A percentile compares a stretch with the other conserved stretches of the same genome.
Conservation (phyloP, 306 rosid species). For the Trifolium repens region DNA sequence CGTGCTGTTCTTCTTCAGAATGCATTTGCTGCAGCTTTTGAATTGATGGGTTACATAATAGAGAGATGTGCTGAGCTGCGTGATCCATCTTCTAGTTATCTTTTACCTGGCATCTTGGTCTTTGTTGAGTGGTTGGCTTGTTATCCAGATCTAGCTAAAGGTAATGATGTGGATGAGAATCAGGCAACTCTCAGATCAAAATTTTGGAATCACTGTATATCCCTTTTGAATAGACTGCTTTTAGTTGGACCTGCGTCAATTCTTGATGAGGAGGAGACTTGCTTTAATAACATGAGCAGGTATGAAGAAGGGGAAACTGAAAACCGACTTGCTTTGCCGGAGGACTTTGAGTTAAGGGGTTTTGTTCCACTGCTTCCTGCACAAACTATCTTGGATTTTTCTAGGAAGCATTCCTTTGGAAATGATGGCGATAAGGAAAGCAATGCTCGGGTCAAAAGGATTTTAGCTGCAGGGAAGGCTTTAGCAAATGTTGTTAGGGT, state of each 20-base stretch:
- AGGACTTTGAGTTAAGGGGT: conserved; percentile 91
- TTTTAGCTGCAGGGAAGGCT: conserved; percentile 86
- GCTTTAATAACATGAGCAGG: conserved; percentile 80
- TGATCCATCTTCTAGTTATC: conserved; percentile 76
- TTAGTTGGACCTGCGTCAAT: conserved; percentile 52
- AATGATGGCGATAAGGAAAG: conserved; percentile 73
- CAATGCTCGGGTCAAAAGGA: conserved; percentile 75
- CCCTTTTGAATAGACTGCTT: conserved; percentile 65
- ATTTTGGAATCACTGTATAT: conserved; percentile 70
- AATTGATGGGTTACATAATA: conserved; percentile 71
- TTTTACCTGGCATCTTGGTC: conserved; percentile 80
- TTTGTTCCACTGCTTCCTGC: conserved; percentile 90
- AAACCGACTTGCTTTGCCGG: conserved; percentile 81
- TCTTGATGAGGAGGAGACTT: conserved; percentile 70
- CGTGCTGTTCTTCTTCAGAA: conserved; percentile 85
- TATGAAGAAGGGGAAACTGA: conserved; percentile 93
- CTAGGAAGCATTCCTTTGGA: conserved; percentile 78
- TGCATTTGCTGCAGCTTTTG: conserved; percentile 81
- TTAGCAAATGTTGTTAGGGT: conserved; percentile 69
- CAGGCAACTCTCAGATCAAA: conserved; percentile 63
- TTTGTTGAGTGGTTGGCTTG: conserved; percentile 94
- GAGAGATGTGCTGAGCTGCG: conserved; percentile 70
- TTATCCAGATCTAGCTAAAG: conserved; percentile 73
- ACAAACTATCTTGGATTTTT: conserved; percentile 86
- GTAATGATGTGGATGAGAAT: conserved; percentile 69